These are phyloP conservation scores for Diaporthe longicolla DNA, from an alignment of 2,329 filamentous ascomycete species.

Conservation along the genomic window DNA sequence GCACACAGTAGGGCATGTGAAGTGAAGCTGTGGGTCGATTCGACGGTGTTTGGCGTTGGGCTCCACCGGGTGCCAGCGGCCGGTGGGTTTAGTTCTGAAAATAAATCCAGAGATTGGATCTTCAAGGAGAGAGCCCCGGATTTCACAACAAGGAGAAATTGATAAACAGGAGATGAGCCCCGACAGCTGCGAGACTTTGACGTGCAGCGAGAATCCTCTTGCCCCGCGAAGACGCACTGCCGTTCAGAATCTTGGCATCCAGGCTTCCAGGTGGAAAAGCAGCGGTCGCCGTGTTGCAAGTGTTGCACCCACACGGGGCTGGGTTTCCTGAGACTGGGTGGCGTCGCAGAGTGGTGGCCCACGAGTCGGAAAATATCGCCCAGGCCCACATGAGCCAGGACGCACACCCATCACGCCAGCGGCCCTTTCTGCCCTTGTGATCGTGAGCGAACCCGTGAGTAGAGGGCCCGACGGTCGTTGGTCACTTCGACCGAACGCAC, in stretches of 20 bases:
- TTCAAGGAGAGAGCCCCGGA: conserved; percentile 37
- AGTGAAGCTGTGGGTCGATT: conserved; percentile 6
- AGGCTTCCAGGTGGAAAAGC: conserved; percentile 9
- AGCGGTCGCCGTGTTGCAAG: conserved; percentile 8
- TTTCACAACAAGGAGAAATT: conserved; percentile 27
- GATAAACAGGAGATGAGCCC: conserved; percentile 33
- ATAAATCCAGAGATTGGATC: conserved; percentile 42
- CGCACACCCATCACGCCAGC: conserved; percentile 36
- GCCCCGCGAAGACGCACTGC: conserved; percentile 1
- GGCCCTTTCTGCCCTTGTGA: conserved; percentile 32
- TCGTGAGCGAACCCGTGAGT: conserved; percentile 18
- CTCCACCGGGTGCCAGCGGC: conserved; percentile 35
- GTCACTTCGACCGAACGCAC: conserved; percentile 8
- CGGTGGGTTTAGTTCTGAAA: conserved; percentile 36
- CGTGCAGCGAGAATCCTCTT: conserved; percentile 21
- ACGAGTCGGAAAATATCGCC: conserved; percentile 37
- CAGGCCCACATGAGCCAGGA: conserved; percentile 37
- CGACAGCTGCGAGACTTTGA: conserved; percentile 30
- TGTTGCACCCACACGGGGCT: conserved; percentile 33
- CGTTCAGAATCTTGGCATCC: conserved; percentile 7
- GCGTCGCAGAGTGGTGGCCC: conserved; percentile 40
- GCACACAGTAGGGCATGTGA: conserved; percentile 5
- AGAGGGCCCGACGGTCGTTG: conserved; percentile 2
- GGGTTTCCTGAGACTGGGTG: conserved; percentile 27
- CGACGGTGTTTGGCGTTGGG: conserved; percentile 19